phyloP scores from a whole-genome alignment of 2,329 filamentous ascomycete species.

The Botrytis elliptica region DNA sequence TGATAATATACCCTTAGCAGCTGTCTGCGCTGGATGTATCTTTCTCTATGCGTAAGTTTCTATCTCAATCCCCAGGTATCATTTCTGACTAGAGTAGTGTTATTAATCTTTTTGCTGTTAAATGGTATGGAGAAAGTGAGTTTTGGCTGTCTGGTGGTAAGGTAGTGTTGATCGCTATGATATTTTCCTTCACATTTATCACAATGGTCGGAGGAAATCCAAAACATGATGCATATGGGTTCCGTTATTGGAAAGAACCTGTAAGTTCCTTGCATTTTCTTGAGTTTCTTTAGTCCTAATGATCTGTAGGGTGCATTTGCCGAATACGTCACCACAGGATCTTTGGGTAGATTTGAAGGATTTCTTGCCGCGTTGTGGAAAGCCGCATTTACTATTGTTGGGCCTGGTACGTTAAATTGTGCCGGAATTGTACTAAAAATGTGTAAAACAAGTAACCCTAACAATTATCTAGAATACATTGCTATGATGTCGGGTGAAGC shows the following conservation, averaged over 20 bases:
- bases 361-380: conserved; percentile 56
- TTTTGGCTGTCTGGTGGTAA: conserved; percentile 57
- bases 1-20: conserved; percentile 41
- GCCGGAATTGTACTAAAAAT: conserved; percentile 35
- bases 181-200: conserved; percentile 67
- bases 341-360: conserved; percentile 66
- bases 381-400: conserved; percentile 46
- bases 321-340: conserved; percentile 59
- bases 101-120: conserved; percentile 65
- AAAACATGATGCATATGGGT: conserved; percentile 64
- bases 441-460: not conserved
- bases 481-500: conserved; percentile 68
- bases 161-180: conserved; percentile 48
- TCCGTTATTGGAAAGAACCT: conserved; percentile 63
- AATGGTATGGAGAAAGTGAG: conserved; percentile 68
- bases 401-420: conserved; percentile 45
- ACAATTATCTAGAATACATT: conserved; percentile 47
- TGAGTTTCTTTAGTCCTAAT: not conserved
- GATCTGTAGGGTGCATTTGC: conserved; percentile 57
- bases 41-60: conserved; percentile 50
- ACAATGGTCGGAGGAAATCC: conserved; percentile 72
- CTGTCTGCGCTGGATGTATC: conserved; percentile 41
- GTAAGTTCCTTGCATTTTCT: conserved; percentile 11
- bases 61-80: not conserved
- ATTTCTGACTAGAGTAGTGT: conserved; percentile 39